A percentile compares a stretch with the other conserved stretches of the same genome.
Conservation (phyloP, 108 stramenopile species). For the Seminavis robusta region DNA sequence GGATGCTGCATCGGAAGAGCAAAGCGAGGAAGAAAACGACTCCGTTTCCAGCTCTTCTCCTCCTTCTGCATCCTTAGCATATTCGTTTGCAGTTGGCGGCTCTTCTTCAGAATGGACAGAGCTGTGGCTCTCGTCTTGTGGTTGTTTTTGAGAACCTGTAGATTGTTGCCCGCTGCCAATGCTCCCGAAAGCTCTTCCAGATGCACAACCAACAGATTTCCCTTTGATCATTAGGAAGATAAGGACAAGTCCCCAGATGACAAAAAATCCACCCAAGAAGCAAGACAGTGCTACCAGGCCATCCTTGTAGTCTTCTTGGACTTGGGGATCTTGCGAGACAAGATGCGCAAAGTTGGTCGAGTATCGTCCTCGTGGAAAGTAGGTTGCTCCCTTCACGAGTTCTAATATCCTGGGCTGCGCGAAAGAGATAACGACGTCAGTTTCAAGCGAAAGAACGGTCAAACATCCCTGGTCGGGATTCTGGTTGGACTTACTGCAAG, state of each 20-base stretch:
- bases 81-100: not conserved
- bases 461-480: no score
- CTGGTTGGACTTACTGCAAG: no score
- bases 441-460: no score
- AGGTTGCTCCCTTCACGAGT: not conserved
- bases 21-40: not conserved
- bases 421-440: no score
- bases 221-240: constrained; percentile 35
- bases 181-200: constrained; percentile 31
- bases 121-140: not conserved
- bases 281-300: constrained; percentile 29
- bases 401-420: not conserved
- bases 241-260: constrained; percentile 36
- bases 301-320: constrained; percentile 24
- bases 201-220: constrained; percentile 47
- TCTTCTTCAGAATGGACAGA: not conserved
- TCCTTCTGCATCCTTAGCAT: not conserved
- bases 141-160: not conserved
- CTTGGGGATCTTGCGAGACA: constrained; percentile 17
- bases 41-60: not conserved
- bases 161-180: not conserved
- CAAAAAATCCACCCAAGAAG: constrained; percentile 17
- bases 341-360: constrained; percentile 21
- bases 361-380: constrained; percentile 5
- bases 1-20: not conserved